Evolutionary conservation across 768 basidiomycete species (phyloP).

Genomic region (Boletus patriciae): DNA sequence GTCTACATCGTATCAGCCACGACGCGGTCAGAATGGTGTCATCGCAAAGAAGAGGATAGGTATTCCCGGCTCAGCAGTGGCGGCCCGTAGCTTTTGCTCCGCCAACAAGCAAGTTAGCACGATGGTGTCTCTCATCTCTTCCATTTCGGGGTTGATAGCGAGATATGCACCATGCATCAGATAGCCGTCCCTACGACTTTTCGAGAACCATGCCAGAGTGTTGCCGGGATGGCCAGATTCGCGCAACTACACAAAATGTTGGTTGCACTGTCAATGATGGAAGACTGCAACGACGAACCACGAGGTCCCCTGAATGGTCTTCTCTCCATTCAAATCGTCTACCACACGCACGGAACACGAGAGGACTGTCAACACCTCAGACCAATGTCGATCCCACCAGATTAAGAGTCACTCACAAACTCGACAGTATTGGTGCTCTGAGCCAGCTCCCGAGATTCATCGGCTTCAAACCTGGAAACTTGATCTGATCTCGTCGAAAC

Average conservation of each 20-base stretch:
- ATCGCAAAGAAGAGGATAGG: background rate
- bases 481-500: conserved; percentile 13
- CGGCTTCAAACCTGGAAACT: conserved; percentile 10
- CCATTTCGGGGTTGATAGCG: conserved; percentile 13
- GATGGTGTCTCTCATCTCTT: conserved; percentile 13
- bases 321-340: conserved; percentile 17
- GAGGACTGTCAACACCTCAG: conserved; percentile 8
- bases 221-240: conserved; percentile 6
- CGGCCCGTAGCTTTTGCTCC: conserved; percentile 10
- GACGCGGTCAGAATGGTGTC: background rate
- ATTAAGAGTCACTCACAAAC: conserved; percentile 11
- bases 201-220: conserved; percentile 16
- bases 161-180: conserved; percentile 4
- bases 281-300: conserved; percentile 13
- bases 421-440: conserved; percentile 1
- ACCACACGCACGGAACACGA: conserved; percentile 6
- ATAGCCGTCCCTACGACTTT: background rate
- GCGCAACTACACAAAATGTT: conserved; percentile 3
- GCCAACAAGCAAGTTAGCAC: conserved; percentile 24
- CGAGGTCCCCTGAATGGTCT: background rate
- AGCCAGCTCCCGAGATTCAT: conserved; percentile 16
- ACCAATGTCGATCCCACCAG: background rate
- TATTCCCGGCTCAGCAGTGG: background rate
- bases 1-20: background rate
- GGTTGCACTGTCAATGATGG: background rate